Evolutionary conservation across 345 rosid genomes (phyloP).

Genomic region (Nasturtium officinale): DNA sequence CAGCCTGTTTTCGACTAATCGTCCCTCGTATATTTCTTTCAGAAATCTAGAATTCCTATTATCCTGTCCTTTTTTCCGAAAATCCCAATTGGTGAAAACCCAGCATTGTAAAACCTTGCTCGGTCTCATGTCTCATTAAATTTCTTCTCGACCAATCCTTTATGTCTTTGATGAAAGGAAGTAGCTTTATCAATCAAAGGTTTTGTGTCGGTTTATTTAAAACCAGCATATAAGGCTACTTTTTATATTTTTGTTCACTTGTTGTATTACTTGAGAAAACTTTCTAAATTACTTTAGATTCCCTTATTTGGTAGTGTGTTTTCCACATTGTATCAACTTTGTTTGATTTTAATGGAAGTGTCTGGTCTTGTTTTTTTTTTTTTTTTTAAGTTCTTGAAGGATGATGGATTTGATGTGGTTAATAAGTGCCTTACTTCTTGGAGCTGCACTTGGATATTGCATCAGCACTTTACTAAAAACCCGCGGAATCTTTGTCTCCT

Average conservation of each 20-base stretch:
- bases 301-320: not conserved
- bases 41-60: not conserved
- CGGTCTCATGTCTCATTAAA: not conserved
- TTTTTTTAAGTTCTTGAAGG: not conserved
- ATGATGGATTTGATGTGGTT: constrained; percentile 74
- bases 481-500: constrained; percentile 43
- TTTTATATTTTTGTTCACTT: not conserved
- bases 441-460: constrained; percentile 79
- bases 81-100: not conserved
- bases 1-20: not conserved
- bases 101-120: not conserved
- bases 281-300: not conserved
- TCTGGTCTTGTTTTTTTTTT: constrained; percentile 7
- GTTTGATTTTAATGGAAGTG: not conserved
- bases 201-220: not conserved
- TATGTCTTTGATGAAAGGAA: not conserved
- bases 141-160: not conserved
- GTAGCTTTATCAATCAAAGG: constrained; percentile 28
- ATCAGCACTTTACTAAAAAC: constrained; percentile 56
- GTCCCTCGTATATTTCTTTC: not conserved
- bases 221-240: not conserved
- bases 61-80: not conserved
- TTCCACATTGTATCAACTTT: not conserved
- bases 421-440: constrained; percentile 64
- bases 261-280: constrained; percentile 9